Evolutionary conservation across 441 rosid genomes (phyloP).

Genomic region (Pelargonium exstipulatum): DNA sequence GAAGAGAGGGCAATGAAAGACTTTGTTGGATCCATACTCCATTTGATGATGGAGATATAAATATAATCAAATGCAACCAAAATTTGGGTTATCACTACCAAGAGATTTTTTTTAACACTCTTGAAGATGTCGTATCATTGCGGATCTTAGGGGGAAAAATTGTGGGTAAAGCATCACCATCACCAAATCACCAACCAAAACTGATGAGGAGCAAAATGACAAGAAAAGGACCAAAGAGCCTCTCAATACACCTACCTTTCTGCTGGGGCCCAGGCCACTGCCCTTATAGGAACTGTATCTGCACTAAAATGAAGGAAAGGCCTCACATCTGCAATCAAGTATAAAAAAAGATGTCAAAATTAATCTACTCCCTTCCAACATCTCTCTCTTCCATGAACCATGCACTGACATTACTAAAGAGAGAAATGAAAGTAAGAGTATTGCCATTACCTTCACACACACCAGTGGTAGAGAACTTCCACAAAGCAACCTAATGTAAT

Average conservation of each 20-base stretch:
- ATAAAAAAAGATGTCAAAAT: constrained; percentile 11
- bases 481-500: constrained; percentile 68
- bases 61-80: too few relatives aligned
- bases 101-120: too few relatives aligned
- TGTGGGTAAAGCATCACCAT: neutral
- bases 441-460: constrained; percentile 47
- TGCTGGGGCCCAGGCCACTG: constrained; percentile 85
- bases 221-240: neutral
- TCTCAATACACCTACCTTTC: constrained; percentile 48
- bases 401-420: neutral
- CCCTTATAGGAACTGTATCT: constrained; percentile 72
- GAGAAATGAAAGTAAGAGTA: constrained; percentile 2
- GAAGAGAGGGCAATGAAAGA: too few relatives aligned
- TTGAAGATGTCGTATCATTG: too few relatives aligned
- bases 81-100: too few relatives aligned
- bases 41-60: too few relatives aligned
- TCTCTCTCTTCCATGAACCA: neutral
- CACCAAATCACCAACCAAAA: neutral
- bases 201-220: neutral
- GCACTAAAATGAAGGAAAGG: constrained; percentile 83
- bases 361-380: neutral
- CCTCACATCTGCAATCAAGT: constrained; percentile 61
- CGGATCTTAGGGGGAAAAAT: too few relatives aligned
- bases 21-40: too few relatives aligned
- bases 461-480: constrained; percentile 64